A percentile compares a stretch with the other conserved stretches of the same genome.
Conservation (phyloP, 1,139 yeast species). For the Williopsis jadinii region DNA sequence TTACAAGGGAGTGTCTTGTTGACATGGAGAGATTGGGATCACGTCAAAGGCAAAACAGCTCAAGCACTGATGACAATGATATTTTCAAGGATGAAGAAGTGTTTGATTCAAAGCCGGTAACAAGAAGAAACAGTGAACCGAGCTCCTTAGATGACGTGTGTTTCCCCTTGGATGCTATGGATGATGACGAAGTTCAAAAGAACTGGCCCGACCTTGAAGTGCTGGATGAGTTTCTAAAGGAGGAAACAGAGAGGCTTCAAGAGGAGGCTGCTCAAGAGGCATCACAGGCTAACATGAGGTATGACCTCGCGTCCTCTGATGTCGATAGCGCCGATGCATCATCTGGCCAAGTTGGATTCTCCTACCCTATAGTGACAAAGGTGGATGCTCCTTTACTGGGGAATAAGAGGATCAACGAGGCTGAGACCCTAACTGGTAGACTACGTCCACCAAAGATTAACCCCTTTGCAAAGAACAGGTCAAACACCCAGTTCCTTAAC, state of each 20-base stretch:
- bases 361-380: conserved; percentile 33
- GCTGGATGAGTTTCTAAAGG: conserved; percentile 66
- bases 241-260: conserved; percentile 50
- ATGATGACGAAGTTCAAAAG: conserved; percentile 30
- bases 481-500: conserved; percentile 17
- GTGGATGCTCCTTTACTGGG: conserved; percentile 29
- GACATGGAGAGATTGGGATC: conserved; percentile 6
- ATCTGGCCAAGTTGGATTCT: conserved; percentile 27
- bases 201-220: conserved; percentile 80
- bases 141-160: conserved; percentile 88
- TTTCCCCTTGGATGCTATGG: conserved; percentile 54
- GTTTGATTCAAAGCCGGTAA: conserved; percentile 56
- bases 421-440: conserved; percentile 51
- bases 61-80: conserved; percentile 3
- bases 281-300: conserved; percentile 30
- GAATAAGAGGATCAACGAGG: conserved; percentile 53
- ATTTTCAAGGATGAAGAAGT: conserved; percentile 19
- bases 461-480: conserved; percentile 57
- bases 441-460: conserved; percentile 69
- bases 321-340: conserved; percentile 22
- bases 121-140: conserved; percentile 60
- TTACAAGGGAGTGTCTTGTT: conserved; percentile 6
- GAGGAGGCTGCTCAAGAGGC: conserved; percentile 36
- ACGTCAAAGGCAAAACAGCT: background rate
- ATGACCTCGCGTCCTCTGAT: conserved; percentile 22